phyloP scores from a whole-genome alignment of 164 flowering plant species.

The grape (Vitis vinifera) region ASM3070453v1 NC_081818.1:29496001-29496500 shows the following conservation, averaged over 20 bases:
- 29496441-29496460: too few species aligned
- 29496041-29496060: not conserved
- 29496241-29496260: too few species aligned
- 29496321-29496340: conserved; percentile 24
- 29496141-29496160: conserved; percentile 44
- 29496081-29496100: not conserved
- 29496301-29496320: conserved; percentile 18
- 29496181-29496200: conserved; percentile 1
- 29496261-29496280: conserved; percentile 16
- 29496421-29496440: not conserved
- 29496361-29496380: conserved; percentile 23
- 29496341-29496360: conserved; percentile 25
- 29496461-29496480: too few species aligned
- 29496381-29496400: conserved; percentile 26
- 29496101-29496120: conserved; percentile 13
- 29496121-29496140: conserved; percentile 49
- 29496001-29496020: too few species aligned
- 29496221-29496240: not conserved
- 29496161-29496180: conserved; percentile 45
- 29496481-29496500: too few species aligned
- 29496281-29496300: conserved; percentile 26
- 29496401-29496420: not conserved
- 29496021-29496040: not conserved
- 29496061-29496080: conserved; percentile 6
- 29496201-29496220: not conserved